Evolutionary conservation across 768 basidiomycete species (phyloP).

Genomic region (Galerina sulciceps): DNA sequence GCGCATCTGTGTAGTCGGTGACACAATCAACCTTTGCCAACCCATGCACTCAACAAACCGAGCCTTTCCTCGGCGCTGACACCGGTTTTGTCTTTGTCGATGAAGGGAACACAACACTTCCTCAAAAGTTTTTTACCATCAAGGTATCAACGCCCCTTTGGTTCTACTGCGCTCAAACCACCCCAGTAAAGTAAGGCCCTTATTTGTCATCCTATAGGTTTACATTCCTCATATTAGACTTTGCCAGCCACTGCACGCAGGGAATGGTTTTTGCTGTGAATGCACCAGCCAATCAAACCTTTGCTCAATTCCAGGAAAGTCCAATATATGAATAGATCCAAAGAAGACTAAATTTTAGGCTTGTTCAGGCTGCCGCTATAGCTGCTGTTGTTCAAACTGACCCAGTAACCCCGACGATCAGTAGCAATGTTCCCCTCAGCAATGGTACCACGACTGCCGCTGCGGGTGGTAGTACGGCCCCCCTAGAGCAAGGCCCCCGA

Average conservation of each 20-base stretch:
- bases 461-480: too few species aligned
- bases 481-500: too few species aligned
- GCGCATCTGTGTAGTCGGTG: slow-evolving; percentile 43
- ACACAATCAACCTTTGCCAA: slow-evolving; percentile 63
- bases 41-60: slow-evolving; percentile 49
- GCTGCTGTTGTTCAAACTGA: slow-evolving; percentile 17
- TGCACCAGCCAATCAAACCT: slow-evolving; percentile 49
- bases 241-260: slow-evolving; percentile 46
- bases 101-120: slow-evolving; percentile 34
- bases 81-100: slow-evolving; percentile 54
- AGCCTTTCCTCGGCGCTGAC: slow-evolving; percentile 44
- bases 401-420: neutral
- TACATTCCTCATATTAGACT: slow-evolving; percentile 2
- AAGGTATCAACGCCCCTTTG: slow-evolving; percentile 54
- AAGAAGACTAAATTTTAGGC: too few species aligned
- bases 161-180: slow-evolving; percentile 64
- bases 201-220: neutral
- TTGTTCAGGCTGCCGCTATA: slow-evolving; percentile 20
- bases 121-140: slow-evolving; percentile 51
- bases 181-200: slow-evolving; percentile 22
- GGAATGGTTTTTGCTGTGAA: slow-evolving; percentile 72
- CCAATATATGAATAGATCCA: neutral
- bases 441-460: too few species aligned
- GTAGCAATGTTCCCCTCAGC: too few species aligned
- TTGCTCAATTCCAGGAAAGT: slow-evolving; percentile 49